Base-by-base conservation (phyloP, 1,139 yeast species). In the Geotrichum bryndzae region DNA sequence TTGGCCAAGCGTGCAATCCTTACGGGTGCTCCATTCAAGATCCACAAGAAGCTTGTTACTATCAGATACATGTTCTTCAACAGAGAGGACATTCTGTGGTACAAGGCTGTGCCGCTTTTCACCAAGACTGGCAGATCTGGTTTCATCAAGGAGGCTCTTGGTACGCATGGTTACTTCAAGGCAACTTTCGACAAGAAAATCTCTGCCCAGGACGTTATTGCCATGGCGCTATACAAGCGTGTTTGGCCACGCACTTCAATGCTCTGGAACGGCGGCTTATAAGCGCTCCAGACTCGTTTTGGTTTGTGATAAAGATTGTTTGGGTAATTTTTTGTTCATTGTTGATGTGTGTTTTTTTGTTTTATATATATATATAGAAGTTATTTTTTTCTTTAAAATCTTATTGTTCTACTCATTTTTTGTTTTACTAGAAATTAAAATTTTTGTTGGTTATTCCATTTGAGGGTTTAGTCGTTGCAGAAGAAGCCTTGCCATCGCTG, bases 141-240 rank as follows among this genome's bases (percentile, higher is more conserved):
- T 62, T 88, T 87, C 74, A 90, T 95, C 74, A 92, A 90, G 75
- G 98, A 94, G 74, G 84, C 92, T 73, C 82, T 95, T 77, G 99
- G 99, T 77, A 95, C 99, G 2, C 99, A 95, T 75, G 99, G 99
- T 66, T 90, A 94, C 77, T 92, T 88, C 82, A 95, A 95, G 78
- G 97, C 97, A 27, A 88, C 90, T 25, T 95, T 95, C 71, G 98
- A 95, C 73, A 95, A 95, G 62, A 89, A 87, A 70, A 80, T 95
- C 69, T 84, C 90, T 56, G 89, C 97, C 0, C 97, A 92, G 76
- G 99, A 95, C 75, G 86, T 90, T 15, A 86, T 94, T 54, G 97
- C 92, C 41, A 90, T 95, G 98, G 87, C 97, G 54, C 77, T 95
- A 69, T 94, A 88, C 78, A 92, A 90, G 77, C 85, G 99, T 71